Conservation (phyloP, 2,329 filamentous ascomycete genomes). For the Septoria linicola region DNA sequence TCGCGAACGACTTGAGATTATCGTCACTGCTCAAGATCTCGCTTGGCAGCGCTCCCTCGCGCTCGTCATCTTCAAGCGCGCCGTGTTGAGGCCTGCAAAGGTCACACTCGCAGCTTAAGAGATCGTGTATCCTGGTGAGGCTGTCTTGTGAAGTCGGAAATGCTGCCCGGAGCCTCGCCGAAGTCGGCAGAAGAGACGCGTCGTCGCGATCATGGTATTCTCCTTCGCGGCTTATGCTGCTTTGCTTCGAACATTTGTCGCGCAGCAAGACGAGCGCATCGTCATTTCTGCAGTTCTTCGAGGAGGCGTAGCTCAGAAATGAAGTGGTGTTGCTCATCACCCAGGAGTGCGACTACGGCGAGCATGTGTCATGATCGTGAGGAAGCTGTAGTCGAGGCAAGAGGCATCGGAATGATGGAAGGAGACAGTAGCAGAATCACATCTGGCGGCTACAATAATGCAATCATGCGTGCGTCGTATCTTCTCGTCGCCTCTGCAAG, state of each 20-base stretch:
- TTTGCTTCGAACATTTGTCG: slow-evolving; percentile 3
- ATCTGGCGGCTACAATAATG: too few species aligned
- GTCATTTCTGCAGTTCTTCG: slow-evolving; percentile 1
- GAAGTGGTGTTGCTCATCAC: slow-evolving; percentile 1
- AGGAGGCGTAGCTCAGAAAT: slow-evolving; percentile 10
- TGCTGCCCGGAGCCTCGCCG: slow-evolving; percentile 1
- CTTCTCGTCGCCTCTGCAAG: too few species aligned
- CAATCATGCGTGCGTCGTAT: too few species aligned
- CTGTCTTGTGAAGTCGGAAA: slow-evolving; percentile 2
- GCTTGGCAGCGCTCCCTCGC: not conserved
- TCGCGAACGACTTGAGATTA: slow-evolving; percentile 13
- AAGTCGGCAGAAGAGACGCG: slow-evolving; percentile 4
- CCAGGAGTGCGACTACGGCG: not conserved
- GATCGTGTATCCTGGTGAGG: not conserved
- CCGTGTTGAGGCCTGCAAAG: slow-evolving; percentile 2
- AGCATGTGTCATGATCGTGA: not conserved
- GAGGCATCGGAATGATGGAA: not conserved
- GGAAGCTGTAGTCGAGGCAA: not conserved
- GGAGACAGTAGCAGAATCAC: not conserved
- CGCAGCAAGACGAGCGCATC: slow-evolving; percentile 4
- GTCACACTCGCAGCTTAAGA: slow-evolving; percentile 1
- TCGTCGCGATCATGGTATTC: slow-evolving; percentile 7
- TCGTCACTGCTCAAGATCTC: slow-evolving; percentile 1
- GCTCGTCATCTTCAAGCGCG: slow-evolving; percentile 2
- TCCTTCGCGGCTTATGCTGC: slow-evolving; percentile 10